Evolutionary conservation across 2,329 filamentous ascomycete genomes (phyloP).

Genomic region (Colletotrichum plurivorum): DNA sequence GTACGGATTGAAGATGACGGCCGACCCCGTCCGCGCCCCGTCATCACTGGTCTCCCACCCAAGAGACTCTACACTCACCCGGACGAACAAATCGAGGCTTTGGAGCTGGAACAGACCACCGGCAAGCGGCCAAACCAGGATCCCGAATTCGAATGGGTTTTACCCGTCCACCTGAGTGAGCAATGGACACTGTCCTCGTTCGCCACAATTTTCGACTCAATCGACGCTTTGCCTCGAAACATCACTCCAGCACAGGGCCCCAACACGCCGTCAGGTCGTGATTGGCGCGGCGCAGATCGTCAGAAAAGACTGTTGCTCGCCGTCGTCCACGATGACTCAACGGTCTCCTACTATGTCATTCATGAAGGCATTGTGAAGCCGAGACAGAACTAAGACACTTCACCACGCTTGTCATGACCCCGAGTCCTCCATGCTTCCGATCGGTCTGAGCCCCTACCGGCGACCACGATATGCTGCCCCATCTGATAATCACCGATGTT

Average conservation of each 20-base stretch:
- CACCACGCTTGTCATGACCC: background rate
- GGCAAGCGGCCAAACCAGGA: slow-evolving; percentile 61
- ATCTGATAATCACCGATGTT: background rate
- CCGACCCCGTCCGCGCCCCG: slow-evolving; percentile 66
- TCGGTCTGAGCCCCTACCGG: background rate
- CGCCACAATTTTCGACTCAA: slow-evolving; percentile 77
- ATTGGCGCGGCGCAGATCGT: slow-evolving; percentile 61
- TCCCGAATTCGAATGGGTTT: slow-evolving; percentile 80
- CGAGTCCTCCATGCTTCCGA: background rate
- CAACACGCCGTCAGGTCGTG: slow-evolving; percentile 48
- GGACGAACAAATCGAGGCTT: slow-evolving; percentile 82
- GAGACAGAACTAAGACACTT: slow-evolving; percentile 75
- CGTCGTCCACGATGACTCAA: slow-evolving; percentile 84
- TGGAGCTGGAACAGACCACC: slow-evolving; percentile 70
- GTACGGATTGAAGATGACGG: slow-evolving; percentile 65
- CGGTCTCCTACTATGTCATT: slow-evolving; percentile 86
- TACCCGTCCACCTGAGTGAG: slow-evolving; percentile 81
- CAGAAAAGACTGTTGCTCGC: slow-evolving; percentile 81
- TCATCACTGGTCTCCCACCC: slow-evolving; percentile 82
- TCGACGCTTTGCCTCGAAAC: slow-evolving; percentile 57
- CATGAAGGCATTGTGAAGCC: slow-evolving; percentile 92
- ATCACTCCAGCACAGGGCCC: slow-evolving; percentile 28
- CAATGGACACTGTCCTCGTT: slow-evolving; percentile 78
- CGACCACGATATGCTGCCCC: background rate
- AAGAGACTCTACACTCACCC: slow-evolving; percentile 83